Evolutionary conservation across 1,139 yeast genomes (phyloP).

Genomic region (Starmera stellimalicola): DNA sequence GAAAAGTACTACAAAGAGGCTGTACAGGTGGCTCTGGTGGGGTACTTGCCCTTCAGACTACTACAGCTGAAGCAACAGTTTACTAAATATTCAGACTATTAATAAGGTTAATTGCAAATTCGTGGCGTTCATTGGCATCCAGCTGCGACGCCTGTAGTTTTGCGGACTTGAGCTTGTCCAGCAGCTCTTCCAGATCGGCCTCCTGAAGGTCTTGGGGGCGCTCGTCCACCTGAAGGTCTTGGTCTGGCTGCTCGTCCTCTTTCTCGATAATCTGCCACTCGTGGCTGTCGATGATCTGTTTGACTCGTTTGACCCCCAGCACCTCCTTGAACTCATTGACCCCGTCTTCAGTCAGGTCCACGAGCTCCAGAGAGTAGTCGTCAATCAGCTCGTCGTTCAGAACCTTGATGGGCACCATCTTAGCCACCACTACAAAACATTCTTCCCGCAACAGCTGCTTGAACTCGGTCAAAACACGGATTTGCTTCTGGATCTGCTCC

Average conservation of each 20-base stretch:
- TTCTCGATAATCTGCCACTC: constrained; percentile 3
- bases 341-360: constrained; percentile 1
- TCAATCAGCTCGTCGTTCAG: constrained; percentile 5
- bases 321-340: constrained; percentile 5
- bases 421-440: background rate
- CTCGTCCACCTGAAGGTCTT: background rate
- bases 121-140: background rate
- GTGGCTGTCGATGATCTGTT: constrained; percentile 7
- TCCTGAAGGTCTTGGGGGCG: background rate
- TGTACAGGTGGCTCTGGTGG: background rate
- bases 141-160: background rate
- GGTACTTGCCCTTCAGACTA: background rate
- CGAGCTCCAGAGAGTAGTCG: constrained; percentile 2
- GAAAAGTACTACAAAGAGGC: background rate
- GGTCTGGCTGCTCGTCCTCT: background rate
- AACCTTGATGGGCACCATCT: background rate
- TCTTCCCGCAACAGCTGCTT: background rate
- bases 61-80: background rate
- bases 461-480: background rate
- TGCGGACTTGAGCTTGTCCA: background rate
- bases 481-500: background rate
- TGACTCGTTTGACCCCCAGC: constrained; percentile 3
- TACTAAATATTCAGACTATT: background rate
- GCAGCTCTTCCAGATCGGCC: background rate
- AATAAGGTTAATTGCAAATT: background rate